These are phyloP conservation scores for Rhododendron griersonianum DNA, from an alignment of 148 eudicot genomes.

Conservation along the genomic window DNA sequence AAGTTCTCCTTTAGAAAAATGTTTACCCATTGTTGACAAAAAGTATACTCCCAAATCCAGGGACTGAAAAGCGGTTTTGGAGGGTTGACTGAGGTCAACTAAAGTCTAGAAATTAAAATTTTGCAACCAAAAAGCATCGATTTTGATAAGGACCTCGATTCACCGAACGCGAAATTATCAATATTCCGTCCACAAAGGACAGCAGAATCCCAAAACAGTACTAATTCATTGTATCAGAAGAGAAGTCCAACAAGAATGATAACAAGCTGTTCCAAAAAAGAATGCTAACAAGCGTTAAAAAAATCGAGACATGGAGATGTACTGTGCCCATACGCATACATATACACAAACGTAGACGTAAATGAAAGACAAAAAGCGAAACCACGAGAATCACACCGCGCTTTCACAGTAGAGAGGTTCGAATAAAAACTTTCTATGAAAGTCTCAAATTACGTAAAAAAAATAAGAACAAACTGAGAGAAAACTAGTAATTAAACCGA, in stretches of 20 bases:
- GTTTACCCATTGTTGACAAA: too few relatives aligned
- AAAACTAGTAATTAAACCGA: too few relatives aligned
- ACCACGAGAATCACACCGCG: conserved; percentile 4
- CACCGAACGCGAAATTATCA: not conserved
- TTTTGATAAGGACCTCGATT: not conserved
- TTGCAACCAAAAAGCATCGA: not conserved
- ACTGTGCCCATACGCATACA: not conserved
- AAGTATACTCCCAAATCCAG: not conserved
- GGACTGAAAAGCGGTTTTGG: not conserved
- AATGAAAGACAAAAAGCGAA: not conserved
- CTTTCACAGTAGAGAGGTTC: not conserved
- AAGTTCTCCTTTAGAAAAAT: not conserved
- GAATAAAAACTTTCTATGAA: not conserved
- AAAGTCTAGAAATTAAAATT: not conserved
- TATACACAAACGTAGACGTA: not conserved
- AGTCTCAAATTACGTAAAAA: not conserved
- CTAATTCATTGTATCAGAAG: not conserved
- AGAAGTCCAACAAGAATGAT: not conserved
- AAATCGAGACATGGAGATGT: not conserved
- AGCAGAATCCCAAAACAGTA: not conserved
- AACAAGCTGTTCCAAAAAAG: too few relatives aligned
- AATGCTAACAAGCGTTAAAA: not conserved
- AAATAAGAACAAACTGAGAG: not conserved
- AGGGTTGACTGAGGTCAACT: not conserved
- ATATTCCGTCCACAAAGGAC: not conserved